Evolutionary conservation across 257 asterid species (phyloP).

Genomic region (Solanum pennellii): DNA sequence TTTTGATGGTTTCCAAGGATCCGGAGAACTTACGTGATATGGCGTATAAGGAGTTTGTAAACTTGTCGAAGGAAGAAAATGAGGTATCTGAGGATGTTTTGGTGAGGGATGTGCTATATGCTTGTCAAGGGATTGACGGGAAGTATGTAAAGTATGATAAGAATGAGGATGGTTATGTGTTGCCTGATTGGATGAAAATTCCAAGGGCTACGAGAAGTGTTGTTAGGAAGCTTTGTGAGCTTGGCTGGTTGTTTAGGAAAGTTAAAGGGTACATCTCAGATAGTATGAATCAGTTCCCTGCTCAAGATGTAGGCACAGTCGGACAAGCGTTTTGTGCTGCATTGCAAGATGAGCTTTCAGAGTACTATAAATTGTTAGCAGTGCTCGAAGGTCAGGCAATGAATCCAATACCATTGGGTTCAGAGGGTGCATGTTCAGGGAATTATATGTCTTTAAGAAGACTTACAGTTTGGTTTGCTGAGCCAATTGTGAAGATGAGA

Average conservation of each 20-base stretch:
- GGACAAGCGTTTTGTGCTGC: slow-evolving; percentile 99
- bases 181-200: slow-evolving; percentile 53
- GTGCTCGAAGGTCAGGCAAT: slow-evolving; percentile 93
- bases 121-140: slow-evolving; percentile 96
- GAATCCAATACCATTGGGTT: slow-evolving; percentile 87
- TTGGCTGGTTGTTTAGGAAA: slow-evolving; percentile 90
- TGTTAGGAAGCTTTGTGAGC: slow-evolving; percentile 82
- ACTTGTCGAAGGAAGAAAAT: slow-evolving; percentile 69
- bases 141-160: slow-evolving; percentile 62
- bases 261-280: slow-evolving; percentile 65
- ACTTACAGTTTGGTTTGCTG: slow-evolving; percentile 89
- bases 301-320: slow-evolving; percentile 89
- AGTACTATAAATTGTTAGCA: slow-evolving; percentile 73
- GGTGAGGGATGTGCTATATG: slow-evolving; percentile 91
- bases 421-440: slow-evolving; percentile 52
- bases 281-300: slow-evolving; percentile 60
- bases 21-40: slow-evolving; percentile 74
- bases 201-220: slow-evolving; percentile 58
- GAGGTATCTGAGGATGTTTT: slow-evolving; percentile 75
- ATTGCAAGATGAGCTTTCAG: slow-evolving; percentile 84
- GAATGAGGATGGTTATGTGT: slow-evolving; percentile 52
- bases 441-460: slow-evolving; percentile 86
- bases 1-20: slow-evolving; percentile 68
- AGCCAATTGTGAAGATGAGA: slow-evolving; percentile 96
- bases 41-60: slow-evolving; percentile 66